Conservation (phyloP, 2,329 filamentous ascomycete species). For the Ophiocordyceps sinensis region DNA sequence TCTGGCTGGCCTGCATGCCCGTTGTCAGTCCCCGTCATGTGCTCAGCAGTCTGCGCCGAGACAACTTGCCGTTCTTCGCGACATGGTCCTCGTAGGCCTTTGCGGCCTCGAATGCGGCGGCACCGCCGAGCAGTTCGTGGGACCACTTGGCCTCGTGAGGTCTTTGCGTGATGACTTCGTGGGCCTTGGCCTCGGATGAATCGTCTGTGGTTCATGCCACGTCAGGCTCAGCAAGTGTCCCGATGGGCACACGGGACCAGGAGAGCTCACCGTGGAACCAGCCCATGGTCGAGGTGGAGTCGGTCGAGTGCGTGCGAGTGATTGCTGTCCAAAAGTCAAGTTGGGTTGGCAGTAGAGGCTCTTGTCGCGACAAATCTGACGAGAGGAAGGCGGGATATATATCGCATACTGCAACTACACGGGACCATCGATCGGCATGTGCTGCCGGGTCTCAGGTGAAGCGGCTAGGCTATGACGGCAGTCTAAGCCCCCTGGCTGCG, state of each 20-base stretch:
- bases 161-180: conserved; percentile 11
- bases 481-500: not conserved
- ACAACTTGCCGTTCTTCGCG: conserved; percentile 9
- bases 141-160: conserved; percentile 16
- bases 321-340: too few relatives aligned
- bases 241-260: not conserved
- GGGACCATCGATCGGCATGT: not conserved
- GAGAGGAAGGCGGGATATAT: too few relatives aligned
- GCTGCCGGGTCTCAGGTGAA: not conserved
- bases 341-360: too few relatives aligned
- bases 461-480: not conserved
- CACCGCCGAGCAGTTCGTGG: conserved; percentile 16
- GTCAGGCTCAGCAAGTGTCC: not conserved
- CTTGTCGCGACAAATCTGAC: too few relatives aligned
- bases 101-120: conserved; percentile 16
- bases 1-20: conserved; percentile 10
- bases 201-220: conserved; percentile 6
- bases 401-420: not conserved
- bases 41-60: too few relatives aligned
- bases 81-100: conserved; percentile 17
- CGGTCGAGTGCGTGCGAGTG: not conserved
- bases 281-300: not conserved
- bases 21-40: not conserved
- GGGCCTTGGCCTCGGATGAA: conserved; percentile 9
- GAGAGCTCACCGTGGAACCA: not conserved